Evolutionary conservation across 2,329 filamentous ascomycete species (phyloP), one percentile per base, ranked within the genome.

Genomic region (Fusarium tupiense): DNA sequence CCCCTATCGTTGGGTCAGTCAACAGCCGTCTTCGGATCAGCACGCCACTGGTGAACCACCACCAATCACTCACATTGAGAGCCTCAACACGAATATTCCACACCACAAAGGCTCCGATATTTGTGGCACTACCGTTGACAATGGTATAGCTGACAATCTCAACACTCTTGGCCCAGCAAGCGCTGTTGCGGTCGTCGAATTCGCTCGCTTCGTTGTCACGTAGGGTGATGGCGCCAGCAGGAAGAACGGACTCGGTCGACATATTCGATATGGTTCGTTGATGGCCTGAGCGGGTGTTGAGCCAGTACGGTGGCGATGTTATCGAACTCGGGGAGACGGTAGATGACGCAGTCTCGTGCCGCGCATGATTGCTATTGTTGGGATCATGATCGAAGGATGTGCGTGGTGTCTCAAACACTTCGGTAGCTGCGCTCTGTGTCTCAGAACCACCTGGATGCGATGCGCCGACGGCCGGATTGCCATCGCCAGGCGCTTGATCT

Each of bases 31-130:
- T 17, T 53, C 17, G 31, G 57, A 35, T 31, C 19, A 53, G 52
- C 22, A 47, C 26, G 44, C 81, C 37, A 53, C n/a, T 41, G n/a
- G 16, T 16, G 22, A 57, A 43, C 22, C 38, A 38, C 40, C 19
- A 22, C 31, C n/a, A 53, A 47, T 35, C 37, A 75, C 77, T 61
- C 52, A 95, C 94, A 82, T 91, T 92, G 58, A 98, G 85, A 8
- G 95, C 98, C 81, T 96, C 91, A 50, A 99, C 94, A 54, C 88
- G 91, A 78, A 96, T 95, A 80, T 94, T 96, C 94, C 94, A 99
- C 13, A 98, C 95, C 4, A 98, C 94, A 84, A 98, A 99, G 5
- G 95, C 93, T n/a, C 96, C 96, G 35, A 91, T 87, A 74, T 86
- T 89, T 20, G 86, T 88, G 41, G 86, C 81, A 71, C 87, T 87